Percentiles rank a stretch among this genome's conserved stretches.
Conservation (phyloP, 768 basidiomycete species). For the Serendipita sp. region DNA sequence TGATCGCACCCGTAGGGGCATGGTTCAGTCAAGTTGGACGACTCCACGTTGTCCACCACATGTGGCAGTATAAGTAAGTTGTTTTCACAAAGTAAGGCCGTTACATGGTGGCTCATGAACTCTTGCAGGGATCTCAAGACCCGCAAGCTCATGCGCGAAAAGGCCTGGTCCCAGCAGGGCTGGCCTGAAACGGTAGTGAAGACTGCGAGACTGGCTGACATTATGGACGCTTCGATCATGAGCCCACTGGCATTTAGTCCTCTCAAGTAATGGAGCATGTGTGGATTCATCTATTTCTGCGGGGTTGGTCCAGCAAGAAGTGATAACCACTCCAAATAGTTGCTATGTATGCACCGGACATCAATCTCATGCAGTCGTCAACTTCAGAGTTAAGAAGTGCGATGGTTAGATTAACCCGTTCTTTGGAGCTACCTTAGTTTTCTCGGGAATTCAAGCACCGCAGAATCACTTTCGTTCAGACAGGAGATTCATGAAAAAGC, state of each 20-base stretch:
- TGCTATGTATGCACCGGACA: too few relatives aligned
- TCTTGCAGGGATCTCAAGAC: conserved; percentile 46
- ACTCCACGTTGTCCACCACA: conserved; percentile 79
- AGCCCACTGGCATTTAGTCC: conserved; percentile 69
- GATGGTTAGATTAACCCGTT: too few relatives aligned
- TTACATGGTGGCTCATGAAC: neutral
- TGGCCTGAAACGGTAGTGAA: conserved; percentile 90
- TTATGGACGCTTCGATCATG: conserved; percentile 79
- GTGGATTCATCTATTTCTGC: too few relatives aligned
- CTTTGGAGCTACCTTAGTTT: too few relatives aligned
- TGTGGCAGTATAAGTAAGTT: conserved; percentile 91
- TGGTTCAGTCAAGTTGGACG: conserved; percentile 83
- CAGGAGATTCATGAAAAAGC: too few relatives aligned
- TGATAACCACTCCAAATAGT: too few relatives aligned
- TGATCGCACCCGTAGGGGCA: conserved; percentile 74
- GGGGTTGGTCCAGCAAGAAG: too few relatives aligned
- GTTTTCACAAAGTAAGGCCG: neutral
- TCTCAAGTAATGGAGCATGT: conserved; percentile 36
- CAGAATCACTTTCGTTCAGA: too few relatives aligned
- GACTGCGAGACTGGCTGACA: conserved; percentile 75
- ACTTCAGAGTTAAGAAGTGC: too few relatives aligned
- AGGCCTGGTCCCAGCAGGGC: conserved; percentile 86
- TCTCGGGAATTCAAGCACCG: too few relatives aligned
- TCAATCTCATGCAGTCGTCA: too few relatives aligned
- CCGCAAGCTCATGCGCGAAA: conserved; percentile 70